Evolutionary conservation across 73 alveolate genomes (phyloP), one percentile per base, ranked within the genome.

Genomic region (Paramecium caudatum): DNA sequence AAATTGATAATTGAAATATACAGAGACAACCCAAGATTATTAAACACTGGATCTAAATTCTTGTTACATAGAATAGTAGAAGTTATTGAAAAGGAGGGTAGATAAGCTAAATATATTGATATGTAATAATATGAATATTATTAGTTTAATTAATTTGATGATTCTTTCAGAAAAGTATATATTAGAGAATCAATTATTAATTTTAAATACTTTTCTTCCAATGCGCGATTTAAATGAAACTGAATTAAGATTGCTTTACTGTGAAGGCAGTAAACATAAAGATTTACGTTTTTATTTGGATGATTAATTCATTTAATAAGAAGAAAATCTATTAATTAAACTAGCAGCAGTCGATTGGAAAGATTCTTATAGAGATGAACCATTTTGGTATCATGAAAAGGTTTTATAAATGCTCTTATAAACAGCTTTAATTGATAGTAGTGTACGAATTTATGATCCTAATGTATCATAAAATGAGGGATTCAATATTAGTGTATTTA

Each of bases 341-440:
- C 46, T 86, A 2, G 37, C 61, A 63, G 46, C 47, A 15, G 85
- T 86, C 12, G 93, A 86, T 41, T 86, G 84, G 82, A 86, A 78
- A 63, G 93, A 86, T 63, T 47, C 90, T 63, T 86, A 43, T 78
- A 70, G 90, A 46, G 93, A 86, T 43, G 93, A 86, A 21, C 93
- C 93, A 32, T 86, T 86, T 43, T 41, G 17, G n/a, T 86, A 61
- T 63, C 93, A 86, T 39, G 15, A 47, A 4, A 62, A 86, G 21
- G 33, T 86, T 8, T 33, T 86, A 13, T 63, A 86, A 5, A 13
- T 86, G 10, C 46, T 86, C 12, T 10, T 86, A 6, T 63, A 86
- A 23, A 63, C 90, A 9, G 21, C 86, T 36, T 63, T 62, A 0
- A 63, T 61, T 43, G 62, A 70, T 21, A 1, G 46, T 49, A 62